Base-by-base conservation (phyloP, 2,329 filamentous ascomycete species). In the Orbilia oligospora region DNA sequence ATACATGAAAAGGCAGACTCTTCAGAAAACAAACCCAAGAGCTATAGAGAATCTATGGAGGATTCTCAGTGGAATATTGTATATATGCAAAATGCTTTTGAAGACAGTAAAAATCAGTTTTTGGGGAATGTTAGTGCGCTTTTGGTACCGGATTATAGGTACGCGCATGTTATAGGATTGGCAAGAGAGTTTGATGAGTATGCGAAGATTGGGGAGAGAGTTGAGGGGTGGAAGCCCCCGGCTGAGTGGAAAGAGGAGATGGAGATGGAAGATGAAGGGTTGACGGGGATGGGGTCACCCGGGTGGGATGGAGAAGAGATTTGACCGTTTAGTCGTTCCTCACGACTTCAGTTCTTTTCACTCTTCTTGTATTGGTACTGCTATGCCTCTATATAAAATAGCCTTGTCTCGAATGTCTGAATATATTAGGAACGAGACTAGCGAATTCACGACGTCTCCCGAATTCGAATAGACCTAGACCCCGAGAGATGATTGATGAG, bases 181-280 rank as follows among this genome's bases (percentile, higher is more conserved):
- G 65, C 65, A 12, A 56, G 22, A 22, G 65, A 68, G 20, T 44
- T 22, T 33, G 65, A 68, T 20, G 65, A 56, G 12, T 56, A 68
- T 53, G 65, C 53, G 20, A 44, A 14, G 14, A 30, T 30, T 30
- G 27, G 27, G 6, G 27, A 30, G 27, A 6, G 27, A 30, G 27
- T 30, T 33, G 14, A 41, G 12, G 65, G 65, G 6, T 53, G 49
- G 49, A 22, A n/a, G 24, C 22, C 24, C 10, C 49, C 49, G 49
- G 12, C 4, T 27, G 27, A 10, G 20, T 22, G 12, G 24, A 27
- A 5, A 30, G 20, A n/a, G 5, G 22, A 30, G 49, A 27, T 16
- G 12, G 10, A 53, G 22, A 53, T 48, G 22, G 49, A 53, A 5
- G 49, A 30, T 30, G 49, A 53, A 30, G 49, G 24, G 20, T 51